Evolutionary conservation across 805 yeast species (phyloP).

Genomic region (Ogataea populi-albae): DNA sequence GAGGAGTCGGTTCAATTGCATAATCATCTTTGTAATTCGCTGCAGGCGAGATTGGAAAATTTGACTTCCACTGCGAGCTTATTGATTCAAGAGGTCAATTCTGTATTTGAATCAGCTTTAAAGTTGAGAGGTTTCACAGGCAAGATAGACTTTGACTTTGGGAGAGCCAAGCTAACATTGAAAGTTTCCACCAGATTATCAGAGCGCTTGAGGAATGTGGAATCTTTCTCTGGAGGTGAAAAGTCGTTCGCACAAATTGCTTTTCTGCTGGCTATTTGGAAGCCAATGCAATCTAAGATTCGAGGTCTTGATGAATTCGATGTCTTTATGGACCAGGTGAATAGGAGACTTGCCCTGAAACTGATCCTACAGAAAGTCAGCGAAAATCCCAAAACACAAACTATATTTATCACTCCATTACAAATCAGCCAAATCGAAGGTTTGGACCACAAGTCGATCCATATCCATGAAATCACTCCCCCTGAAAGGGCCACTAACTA

Average conservation of each 20-base stretch:
- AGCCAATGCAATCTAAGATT: constrained; percentile 80
- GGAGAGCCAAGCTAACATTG: constrained; percentile 48
- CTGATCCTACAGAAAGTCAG: constrained; percentile 68
- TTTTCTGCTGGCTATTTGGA: constrained; percentile 85
- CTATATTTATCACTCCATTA: constrained; percentile 92
- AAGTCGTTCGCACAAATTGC: constrained; percentile 93
- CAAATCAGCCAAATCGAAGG: constrained; percentile 75
- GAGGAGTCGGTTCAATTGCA: constrained; percentile 31
- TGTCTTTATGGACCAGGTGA: constrained; percentile 95
- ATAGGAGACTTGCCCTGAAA: constrained; percentile 74
- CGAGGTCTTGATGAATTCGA: constrained; percentile 96
- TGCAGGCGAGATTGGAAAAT: constrained; percentile 42
- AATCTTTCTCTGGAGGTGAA: constrained; percentile 94
- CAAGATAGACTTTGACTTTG: constrained; percentile 59
- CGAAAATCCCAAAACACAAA: constrained; percentile 67
- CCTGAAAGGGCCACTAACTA: constrained; percentile 28
- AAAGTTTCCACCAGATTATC: constrained; percentile 61
- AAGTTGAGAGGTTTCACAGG: constrained; percentile 74
- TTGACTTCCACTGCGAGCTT: constrained; percentile 39
- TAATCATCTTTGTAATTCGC: constrained; percentile 33
- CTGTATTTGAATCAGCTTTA: constrained; percentile 58
- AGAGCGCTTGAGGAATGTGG: constrained; percentile 62
- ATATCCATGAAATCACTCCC: constrained; percentile 57
- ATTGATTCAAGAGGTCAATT: constrained; percentile 47
- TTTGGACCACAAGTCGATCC: constrained; percentile 49